Evolutionary conservation across 2,329 filamentous ascomycete species (phyloP).

Genomic region (Alternaria gansuensis): DNA sequence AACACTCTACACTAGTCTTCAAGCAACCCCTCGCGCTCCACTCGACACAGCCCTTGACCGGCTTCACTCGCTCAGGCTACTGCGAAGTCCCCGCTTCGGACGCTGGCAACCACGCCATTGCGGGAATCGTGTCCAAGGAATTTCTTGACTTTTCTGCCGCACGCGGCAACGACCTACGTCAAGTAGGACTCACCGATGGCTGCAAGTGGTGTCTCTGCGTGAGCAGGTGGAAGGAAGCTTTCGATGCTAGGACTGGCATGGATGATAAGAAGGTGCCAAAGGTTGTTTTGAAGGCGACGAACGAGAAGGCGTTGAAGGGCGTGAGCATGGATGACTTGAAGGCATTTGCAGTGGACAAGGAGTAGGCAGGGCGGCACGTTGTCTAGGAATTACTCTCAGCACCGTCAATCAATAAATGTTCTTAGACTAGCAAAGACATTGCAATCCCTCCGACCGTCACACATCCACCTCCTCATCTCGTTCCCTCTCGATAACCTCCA

Average conservation of each 20-base stretch:
- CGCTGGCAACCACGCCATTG: conserved; percentile 68
- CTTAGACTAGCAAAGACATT: not conserved
- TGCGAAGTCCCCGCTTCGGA: conserved; percentile 65
- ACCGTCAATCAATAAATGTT: not conserved
- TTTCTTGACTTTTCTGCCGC: conserved; percentile 69
- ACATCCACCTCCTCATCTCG: not conserved
- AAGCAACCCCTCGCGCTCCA: conserved; percentile 62
- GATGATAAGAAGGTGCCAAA: conserved; percentile 59
- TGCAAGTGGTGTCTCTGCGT: conserved; percentile 72
- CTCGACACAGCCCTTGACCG: conserved; percentile 66
- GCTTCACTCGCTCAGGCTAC: conserved; percentile 69
- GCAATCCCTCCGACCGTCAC: not conserved
- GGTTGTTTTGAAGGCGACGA: conserved; percentile 63
- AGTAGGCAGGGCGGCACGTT: conserved; percentile 15
- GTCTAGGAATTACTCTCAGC: not conserved
- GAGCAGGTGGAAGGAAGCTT: conserved; percentile 67
- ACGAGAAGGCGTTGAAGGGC: conserved; percentile 61
- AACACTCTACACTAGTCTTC: conserved; percentile 7
- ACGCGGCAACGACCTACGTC: conserved; percentile 67
- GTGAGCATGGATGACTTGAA: conserved; percentile 61
- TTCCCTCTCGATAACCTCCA: not conserved
- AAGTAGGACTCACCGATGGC: conserved; percentile 64
- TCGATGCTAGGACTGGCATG: conserved; percentile 61
- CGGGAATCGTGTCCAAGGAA: conserved; percentile 65
- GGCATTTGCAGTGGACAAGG: conserved; percentile 58